These are phyloP conservation scores for Sanguinoderma infundibulare DNA, from an alignment of 1,284 basidiomycete species.

Conservation along the genomic window DNA sequence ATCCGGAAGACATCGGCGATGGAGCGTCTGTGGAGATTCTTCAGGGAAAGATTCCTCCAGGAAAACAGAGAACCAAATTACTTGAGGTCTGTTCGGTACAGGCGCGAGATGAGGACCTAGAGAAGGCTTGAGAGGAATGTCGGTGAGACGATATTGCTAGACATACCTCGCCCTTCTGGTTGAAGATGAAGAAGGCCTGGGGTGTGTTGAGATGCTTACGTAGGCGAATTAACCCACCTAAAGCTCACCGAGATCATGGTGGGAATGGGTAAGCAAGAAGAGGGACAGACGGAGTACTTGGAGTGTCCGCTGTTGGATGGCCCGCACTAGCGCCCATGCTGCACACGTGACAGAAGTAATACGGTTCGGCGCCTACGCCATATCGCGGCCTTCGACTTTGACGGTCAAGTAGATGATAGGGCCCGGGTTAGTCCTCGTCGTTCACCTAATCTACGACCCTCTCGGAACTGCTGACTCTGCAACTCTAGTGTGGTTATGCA, in stretches of 20 bases:
- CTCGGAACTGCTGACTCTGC: not conserved
- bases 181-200: slow-evolving; percentile 97
- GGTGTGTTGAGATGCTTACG: not conserved
- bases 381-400: not conserved
- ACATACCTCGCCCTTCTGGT: slow-evolving; percentile 93
- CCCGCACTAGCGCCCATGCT: not conserved
- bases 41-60: not conserved
- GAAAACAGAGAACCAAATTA: no score
- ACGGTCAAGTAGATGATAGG: not conserved
- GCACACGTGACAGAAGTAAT: not conserved
- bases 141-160: not conserved
- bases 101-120: slow-evolving; percentile 91
- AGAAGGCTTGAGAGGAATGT: not conserved
- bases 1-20: slow-evolving; percentile 97
- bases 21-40: slow-evolving; percentile 69
- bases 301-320: not conserved
- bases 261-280: not conserved
- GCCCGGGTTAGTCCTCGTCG: not conserved
- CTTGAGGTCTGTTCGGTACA: slow-evolving; percentile 96
- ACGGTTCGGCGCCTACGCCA: not conserved
- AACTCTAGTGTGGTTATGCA: not conserved
- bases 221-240: not conserved
- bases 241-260: slow-evolving; percentile 46
- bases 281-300: not conserved
- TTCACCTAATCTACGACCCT: not conserved